Base-by-base conservation (phyloP, 148 eudicot genomes). In the Gaultheria prostrata region DNA sequence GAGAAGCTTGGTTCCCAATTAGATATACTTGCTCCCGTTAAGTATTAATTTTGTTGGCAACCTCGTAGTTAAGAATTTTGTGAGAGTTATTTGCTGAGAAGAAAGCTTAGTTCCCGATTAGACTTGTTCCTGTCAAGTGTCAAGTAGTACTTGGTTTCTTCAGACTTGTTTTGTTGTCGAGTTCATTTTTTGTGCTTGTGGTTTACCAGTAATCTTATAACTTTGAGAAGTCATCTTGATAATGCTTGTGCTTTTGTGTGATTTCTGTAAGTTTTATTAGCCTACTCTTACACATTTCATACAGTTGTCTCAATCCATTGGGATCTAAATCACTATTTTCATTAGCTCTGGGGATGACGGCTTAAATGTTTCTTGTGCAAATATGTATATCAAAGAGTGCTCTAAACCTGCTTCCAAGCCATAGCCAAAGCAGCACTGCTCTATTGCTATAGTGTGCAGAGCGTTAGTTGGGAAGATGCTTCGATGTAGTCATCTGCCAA, bases 1-100 rank as follows among this genome's bases (percentile, higher is more conserved):
- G 82, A 92, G 88, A 88, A 93, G 89, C 90, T 90, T 84, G 82
- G 95, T 76, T 48, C 97, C 79, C 73, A 89, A 84, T 13, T 87
- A 51, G 82, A 91, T 83, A 82, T 90, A 51, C 48, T 83, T 24
- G 88, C 90, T 32, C 77, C 87, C 2, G 87, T 81, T 30, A 86
- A 79, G 75, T 84, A 86, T 61, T 86, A 78, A 83, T 79, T 84
- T 78, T 33, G 69, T 70, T 69, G 17, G 56, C 28, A 50, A 4
- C 13, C 35, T 28, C 11, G 10, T 77, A 10, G 17, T 65, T 28
- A 74, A 43, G 49, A 43, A 17, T 45, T 51, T 48, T 48, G 10
- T 50, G 39, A 49, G 56, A 12, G 6, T 76, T 14, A 50, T 43
- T 45, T 20, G 8, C 54, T 45, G 72, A 46, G 28, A 24, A 49